Evolutionary conservation across 2,329 filamentous ascomycete genomes (phyloP).

Genomic region (Ophiostoma australiae): DNA sequence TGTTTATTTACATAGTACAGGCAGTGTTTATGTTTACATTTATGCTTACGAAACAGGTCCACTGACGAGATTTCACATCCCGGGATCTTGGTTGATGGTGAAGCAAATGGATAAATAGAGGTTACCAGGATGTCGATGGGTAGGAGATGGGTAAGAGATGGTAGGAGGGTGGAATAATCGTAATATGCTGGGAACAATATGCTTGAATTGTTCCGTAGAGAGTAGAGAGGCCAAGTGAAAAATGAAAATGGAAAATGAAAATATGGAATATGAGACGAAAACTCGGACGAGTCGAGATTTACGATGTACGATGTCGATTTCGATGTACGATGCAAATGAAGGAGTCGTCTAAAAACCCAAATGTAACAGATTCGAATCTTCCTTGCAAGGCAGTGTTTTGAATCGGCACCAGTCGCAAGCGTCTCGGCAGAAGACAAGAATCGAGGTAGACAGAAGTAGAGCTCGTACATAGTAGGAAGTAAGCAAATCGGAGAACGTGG

Average conservation of each 20-base stretch:
- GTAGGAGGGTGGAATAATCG: too few species aligned
- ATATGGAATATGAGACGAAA: neutral
- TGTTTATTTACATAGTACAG: neutral
- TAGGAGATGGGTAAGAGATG: neutral
- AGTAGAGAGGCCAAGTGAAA: too few species aligned
- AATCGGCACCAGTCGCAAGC: neutral
- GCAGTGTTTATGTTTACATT: neutral
- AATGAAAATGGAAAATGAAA: neutral
- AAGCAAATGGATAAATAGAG: neutral
- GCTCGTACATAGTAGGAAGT: neutral
- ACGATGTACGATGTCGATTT: neutral
- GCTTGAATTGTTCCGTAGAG: neutral
- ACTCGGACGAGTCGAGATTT: neutral
- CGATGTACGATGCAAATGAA: neutral
- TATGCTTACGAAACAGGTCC: constrained; percentile 2
- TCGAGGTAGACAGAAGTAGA: neutral
- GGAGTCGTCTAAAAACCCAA: neutral
- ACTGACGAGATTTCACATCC: constrained; percentile 14
- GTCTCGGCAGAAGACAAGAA: neutral
- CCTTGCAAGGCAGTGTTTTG: constrained; percentile 6
- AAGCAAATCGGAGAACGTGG: neutral
- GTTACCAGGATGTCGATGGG: neutral
- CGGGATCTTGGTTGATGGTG: constrained; percentile 24
- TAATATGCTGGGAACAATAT: neutral
- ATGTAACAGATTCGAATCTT: neutral